Conservation (phyloP, 176 grass and related monocot genomes). For the Dendrocalamus sinicus region DNA sequence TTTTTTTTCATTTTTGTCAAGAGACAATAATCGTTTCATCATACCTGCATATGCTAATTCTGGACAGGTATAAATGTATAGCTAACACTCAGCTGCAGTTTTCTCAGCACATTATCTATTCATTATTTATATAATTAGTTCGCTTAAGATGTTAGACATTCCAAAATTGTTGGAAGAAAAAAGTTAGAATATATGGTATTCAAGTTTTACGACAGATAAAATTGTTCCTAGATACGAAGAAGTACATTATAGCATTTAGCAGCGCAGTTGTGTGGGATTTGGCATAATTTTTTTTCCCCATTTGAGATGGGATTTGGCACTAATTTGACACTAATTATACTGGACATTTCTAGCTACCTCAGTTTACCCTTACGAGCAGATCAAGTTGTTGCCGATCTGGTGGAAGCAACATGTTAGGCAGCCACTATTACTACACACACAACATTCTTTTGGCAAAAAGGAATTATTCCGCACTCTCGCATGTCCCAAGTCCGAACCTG, state of each 20-base stretch:
- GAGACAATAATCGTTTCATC: neutral
- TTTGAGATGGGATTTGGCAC: neutral
- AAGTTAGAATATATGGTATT: neutral
- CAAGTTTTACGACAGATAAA: neutral
- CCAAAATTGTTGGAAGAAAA: neutral
- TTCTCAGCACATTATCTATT: no score
- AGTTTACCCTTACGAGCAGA: neutral
- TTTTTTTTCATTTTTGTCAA: neutral
- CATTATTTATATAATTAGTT: no score
- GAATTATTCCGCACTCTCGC: neutral
- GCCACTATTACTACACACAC: neutral
- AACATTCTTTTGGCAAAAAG: neutral
- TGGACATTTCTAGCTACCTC: neutral
- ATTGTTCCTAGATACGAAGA: neutral
- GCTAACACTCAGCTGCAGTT: no score
- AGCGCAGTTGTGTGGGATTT: neutral
- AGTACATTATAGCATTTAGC: neutral
- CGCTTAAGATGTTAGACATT: no score
- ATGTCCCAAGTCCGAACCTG: neutral
- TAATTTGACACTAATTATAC: neutral
- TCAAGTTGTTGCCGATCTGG: neutral
- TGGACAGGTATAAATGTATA: no score
- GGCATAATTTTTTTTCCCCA: no score
- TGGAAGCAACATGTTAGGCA: neutral
- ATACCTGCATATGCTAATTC: no score